These are phyloP conservation scores for Cryptococcus sp. DNA, from an alignment of 1,284 basidiomycete genomes.

Conservation along the genomic window DNA sequence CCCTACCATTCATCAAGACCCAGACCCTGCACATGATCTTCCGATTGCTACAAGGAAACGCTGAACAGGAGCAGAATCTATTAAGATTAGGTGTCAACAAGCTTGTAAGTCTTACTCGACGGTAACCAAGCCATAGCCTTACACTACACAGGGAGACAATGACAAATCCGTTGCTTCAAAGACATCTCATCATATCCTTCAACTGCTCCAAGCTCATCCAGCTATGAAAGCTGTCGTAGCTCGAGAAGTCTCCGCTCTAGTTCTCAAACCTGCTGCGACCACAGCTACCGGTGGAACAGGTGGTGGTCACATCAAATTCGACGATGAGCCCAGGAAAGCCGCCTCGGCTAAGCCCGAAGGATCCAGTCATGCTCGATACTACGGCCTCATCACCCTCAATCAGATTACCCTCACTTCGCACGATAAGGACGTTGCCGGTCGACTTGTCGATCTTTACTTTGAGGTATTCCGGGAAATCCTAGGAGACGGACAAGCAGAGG, in stretches of 20 bases:
- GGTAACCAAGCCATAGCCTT: not conserved
- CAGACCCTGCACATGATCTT: conserved; percentile 71
- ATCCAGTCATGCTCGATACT: conserved; percentile 72
- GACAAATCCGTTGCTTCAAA: conserved; percentile 85
- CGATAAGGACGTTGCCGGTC: conserved; percentile 73
- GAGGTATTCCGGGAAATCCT: conserved; percentile 88
- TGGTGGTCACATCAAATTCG: conserved; percentile 46
- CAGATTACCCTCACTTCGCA: conserved; percentile 75
- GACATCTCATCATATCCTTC: conserved; percentile 81
- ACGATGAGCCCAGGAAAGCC: conserved; percentile 35
- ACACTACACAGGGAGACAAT: conserved; percentile 66
- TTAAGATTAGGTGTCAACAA: conserved; percentile 91
- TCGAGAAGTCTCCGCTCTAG: conserved; percentile 75
- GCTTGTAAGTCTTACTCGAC: conserved; percentile 55
- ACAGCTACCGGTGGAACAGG: conserved; percentile 45
- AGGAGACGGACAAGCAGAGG: conserved; percentile 51
- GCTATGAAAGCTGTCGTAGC: conserved; percentile 90
- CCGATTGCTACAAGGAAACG: conserved; percentile 78
- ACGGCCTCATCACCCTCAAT: conserved; percentile 88
- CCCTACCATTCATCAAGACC: conserved; percentile 79
- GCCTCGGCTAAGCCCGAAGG: conserved; percentile 48
- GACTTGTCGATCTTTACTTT: conserved; percentile 88
- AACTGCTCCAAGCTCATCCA: conserved; percentile 85
- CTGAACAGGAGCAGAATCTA: conserved; percentile 97
- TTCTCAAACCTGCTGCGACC: conserved; percentile 57